Conservation (phyloP, 139 green algal species). For the Nannochloris sp. region DNA sequence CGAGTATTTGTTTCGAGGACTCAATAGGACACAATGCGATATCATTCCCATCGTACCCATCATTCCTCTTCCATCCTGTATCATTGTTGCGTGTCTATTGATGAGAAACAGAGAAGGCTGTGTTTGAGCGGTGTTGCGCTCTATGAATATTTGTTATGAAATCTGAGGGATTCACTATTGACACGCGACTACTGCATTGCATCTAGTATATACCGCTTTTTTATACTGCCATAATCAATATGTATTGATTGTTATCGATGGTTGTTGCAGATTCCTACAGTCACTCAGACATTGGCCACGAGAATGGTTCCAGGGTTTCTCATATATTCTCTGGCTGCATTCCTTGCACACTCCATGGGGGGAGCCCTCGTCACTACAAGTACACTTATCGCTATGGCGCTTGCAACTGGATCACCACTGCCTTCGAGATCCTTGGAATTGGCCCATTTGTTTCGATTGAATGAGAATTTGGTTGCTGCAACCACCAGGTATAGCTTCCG, state of each 20-base stretch:
- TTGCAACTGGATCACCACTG: slow-evolving; percentile 10
- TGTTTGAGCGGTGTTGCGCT: slow-evolving; percentile 3
- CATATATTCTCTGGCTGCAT: neutral
- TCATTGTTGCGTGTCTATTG: neutral
- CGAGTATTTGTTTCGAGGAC: neutral
- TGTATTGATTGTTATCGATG: no score
- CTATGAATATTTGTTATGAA: slow-evolving; percentile 28
- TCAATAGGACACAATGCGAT: neutral
- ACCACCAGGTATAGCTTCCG: neutral
- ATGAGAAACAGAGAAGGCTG: neutral
- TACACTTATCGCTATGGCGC: neutral
- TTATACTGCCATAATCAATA: no score
- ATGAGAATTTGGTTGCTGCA: slow-evolving; percentile 21
- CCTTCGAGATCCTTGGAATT: neutral
- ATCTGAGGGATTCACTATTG: slow-evolving; percentile 18
- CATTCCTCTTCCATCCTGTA: neutral
- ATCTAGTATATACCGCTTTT: no score
- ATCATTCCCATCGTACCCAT: neutral
- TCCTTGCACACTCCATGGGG: neutral
- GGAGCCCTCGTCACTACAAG: neutral
- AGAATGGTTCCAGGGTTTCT: neutral
- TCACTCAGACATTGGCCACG: neutral
- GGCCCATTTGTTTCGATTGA: slow-evolving; percentile 21
- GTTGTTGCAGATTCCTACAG: neutral
- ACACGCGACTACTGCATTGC: no score